These are phyloP conservation scores for Striga hermonthica DNA, from an alignment of 305 asterid genomes.

Conservation along the genomic window DNA sequence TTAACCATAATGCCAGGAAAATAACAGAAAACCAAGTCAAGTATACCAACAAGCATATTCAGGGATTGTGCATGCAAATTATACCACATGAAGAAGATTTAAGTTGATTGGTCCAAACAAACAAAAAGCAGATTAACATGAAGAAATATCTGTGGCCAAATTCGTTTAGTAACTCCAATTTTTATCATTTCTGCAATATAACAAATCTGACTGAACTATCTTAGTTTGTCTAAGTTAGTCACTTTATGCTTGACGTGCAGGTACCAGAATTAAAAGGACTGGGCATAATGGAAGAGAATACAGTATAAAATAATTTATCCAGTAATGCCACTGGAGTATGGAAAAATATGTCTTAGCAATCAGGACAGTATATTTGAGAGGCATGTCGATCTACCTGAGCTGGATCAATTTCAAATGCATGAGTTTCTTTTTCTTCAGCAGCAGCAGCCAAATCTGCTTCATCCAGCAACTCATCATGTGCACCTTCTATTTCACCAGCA, in stretches of 20 bases:
- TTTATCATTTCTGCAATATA: too few relatives aligned
- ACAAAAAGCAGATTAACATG: too few relatives aligned
- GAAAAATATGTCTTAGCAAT: slow-evolving; percentile 25
- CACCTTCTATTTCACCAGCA: slow-evolving; percentile 74
- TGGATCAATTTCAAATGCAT: slow-evolving; percentile 91
- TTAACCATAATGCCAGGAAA: background rate
- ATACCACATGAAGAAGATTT: slow-evolving; percentile 4
- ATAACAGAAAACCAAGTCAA: slow-evolving; percentile 16
- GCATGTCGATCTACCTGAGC: slow-evolving; percentile 59
- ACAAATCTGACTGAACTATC: too few relatives aligned
- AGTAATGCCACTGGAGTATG: slow-evolving; percentile 31
- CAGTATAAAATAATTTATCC: background rate
- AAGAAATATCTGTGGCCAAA: too few relatives aligned
- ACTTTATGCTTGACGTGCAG: background rate
- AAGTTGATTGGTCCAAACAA: background rate
- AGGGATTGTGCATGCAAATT: slow-evolving; percentile 1
- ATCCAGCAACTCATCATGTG: slow-evolving; percentile 85
- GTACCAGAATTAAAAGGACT: slow-evolving; percentile 13
- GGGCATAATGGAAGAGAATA: background rate
- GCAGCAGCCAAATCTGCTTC: slow-evolving; percentile 97
- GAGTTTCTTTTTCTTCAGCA: slow-evolving; percentile 96
- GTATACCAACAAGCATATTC: slow-evolving; percentile 15
- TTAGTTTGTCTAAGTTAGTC: too few relatives aligned
- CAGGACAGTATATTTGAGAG: slow-evolving; percentile 5
- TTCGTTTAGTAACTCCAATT: too few relatives aligned